Evolutionary conservation across 768 basidiomycete genomes (phyloP).

Genomic region (Tylopilus subfusipes): DNA sequence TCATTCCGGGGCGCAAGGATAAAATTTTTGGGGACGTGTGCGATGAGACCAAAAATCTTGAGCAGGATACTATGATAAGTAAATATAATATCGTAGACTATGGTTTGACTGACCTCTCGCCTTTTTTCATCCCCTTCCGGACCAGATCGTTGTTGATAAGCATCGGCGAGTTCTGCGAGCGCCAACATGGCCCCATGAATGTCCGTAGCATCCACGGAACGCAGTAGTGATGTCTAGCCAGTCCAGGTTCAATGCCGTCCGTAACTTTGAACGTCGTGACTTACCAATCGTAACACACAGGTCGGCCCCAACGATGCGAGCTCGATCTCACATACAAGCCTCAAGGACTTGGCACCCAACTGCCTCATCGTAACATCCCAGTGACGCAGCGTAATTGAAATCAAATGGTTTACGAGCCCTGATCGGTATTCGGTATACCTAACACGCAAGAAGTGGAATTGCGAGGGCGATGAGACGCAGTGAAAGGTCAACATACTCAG

Average conservation of each 20-base stretch:
- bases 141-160: slow-evolving; percentile 39
- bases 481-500: slow-evolving; percentile 57
- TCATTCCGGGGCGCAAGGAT: slow-evolving; percentile 68
- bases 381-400: slow-evolving; percentile 74
- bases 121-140: slow-evolving; percentile 33
- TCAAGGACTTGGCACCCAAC: slow-evolving; percentile 72
- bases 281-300: slow-evolving; percentile 51
- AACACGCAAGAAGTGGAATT: slow-evolving; percentile 9
- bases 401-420: slow-evolving; percentile 66
- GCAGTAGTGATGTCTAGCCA: slow-evolving; percentile 51
- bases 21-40: slow-evolving; percentile 51
- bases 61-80: neutral
- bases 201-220: slow-evolving; percentile 62
- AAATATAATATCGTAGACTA: neutral
- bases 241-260: slow-evolving; percentile 9
- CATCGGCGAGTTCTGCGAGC: slow-evolving; percentile 69
- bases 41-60: slow-evolving; percentile 66
- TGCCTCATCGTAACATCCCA: slow-evolving; percentile 85
- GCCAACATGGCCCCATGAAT: slow-evolving; percentile 81
- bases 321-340: slow-evolving; percentile 62
- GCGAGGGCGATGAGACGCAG: neutral
- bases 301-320: slow-evolving; percentile 48
- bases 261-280: slow-evolving; percentile 24
- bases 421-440: slow-evolving; percentile 79
- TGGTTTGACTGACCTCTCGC: slow-evolving; percentile 41